Evolutionary conservation across 352 stramenopile species (phyloP).

Genomic region (Phytophthora nicotianae): DNA sequence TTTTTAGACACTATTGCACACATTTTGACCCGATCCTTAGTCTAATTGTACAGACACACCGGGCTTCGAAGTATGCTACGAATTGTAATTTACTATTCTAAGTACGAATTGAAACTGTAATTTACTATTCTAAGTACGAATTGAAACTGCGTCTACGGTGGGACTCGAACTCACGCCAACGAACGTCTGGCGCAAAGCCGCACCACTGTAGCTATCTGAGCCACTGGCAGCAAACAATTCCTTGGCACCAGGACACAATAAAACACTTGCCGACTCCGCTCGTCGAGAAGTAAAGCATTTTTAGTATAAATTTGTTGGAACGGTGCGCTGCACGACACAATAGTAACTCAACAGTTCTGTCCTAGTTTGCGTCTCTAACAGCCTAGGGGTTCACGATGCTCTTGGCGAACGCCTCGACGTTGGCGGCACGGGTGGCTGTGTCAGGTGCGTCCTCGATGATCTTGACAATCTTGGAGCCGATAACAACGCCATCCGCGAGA

Average conservation of each 20-base stretch:
- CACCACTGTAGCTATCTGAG: constrained; percentile 17
- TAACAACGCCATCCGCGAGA: constrained; percentile 92
- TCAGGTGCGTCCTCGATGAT: constrained; percentile 74
- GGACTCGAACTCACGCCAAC: constrained; percentile 71
- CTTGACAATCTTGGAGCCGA: constrained; percentile 90
- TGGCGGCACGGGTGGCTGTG: constrained; percentile 66
- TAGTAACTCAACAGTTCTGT: constrained; percentile 14
- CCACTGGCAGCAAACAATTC: constrained; percentile 23
- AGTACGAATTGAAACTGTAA: constrained; percentile 16
- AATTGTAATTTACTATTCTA: constrained; percentile 18
- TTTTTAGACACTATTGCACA: constrained; percentile 71
- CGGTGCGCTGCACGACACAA: too few relatives aligned
- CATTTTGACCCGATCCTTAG: constrained; percentile 91
- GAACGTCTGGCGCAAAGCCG: neutral
- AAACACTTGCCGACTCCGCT: neutral
- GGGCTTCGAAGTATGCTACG: constrained; percentile 87
- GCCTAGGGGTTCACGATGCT: constrained; percentile 62
- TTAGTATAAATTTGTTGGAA: constrained; percentile 27
- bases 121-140: constrained; percentile 30
- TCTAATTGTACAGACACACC: constrained; percentile 90
- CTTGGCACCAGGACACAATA: neutral
- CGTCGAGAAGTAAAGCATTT: neutral
- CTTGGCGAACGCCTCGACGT: constrained; percentile 81
- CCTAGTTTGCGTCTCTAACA: constrained; percentile 1
- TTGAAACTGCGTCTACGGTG: neutral